phyloP scores from a whole-genome alignment of 2,329 filamentous ascomycete genomes.

The Pseudophaeomoniella oleicola region DNA sequence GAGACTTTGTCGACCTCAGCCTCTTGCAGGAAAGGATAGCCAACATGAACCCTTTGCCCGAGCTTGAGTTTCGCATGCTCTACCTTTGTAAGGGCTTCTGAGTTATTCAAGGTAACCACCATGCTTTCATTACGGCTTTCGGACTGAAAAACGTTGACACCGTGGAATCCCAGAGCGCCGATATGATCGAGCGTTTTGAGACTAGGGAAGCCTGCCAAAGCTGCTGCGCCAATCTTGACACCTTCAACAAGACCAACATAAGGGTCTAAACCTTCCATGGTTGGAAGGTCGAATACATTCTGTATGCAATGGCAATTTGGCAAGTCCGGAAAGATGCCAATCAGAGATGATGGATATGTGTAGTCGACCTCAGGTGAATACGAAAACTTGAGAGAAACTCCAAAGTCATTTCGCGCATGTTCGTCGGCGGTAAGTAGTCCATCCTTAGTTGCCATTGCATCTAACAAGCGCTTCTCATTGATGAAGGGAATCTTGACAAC shows the following conservation, averaged over 20 bases:
- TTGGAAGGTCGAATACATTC: constrained; percentile 90
- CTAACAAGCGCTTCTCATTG: constrained; percentile 71
- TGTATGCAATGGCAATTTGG: constrained; percentile 78
- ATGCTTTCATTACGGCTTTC: constrained; percentile 96
- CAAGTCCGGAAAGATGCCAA: constrained; percentile 82
- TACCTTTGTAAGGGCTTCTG: constrained; percentile 55
- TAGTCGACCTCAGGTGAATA: constrained; percentile 67
- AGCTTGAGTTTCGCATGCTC: constrained; percentile 65
- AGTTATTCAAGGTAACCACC: constrained; percentile 68
- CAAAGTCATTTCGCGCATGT: constrained; percentile 73
- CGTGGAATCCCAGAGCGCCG: constrained; percentile 70
- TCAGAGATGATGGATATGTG: constrained; percentile 72
- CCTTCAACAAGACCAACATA: constrained; percentile 72
- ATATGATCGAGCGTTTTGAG: constrained; percentile 74
- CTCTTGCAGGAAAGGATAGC: constrained; percentile 91
- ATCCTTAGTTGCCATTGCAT: constrained; percentile 77
- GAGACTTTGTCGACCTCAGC: constrained; percentile 79
- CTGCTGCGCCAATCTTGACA: constrained; percentile 64
- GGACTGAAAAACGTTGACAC: constrained; percentile 86
- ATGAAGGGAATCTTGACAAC: constrained; percentile 99
- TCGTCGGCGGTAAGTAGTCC: constrained; percentile 63
- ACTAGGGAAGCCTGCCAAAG: constrained; percentile 88
- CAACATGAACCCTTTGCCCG: constrained; percentile 75
- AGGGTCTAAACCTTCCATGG: constrained; percentile 76
- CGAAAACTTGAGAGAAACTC: constrained; percentile 83